phyloP scores from a whole-genome alignment of 805 yeast species.

The Brettanomyces nanus region DNA sequence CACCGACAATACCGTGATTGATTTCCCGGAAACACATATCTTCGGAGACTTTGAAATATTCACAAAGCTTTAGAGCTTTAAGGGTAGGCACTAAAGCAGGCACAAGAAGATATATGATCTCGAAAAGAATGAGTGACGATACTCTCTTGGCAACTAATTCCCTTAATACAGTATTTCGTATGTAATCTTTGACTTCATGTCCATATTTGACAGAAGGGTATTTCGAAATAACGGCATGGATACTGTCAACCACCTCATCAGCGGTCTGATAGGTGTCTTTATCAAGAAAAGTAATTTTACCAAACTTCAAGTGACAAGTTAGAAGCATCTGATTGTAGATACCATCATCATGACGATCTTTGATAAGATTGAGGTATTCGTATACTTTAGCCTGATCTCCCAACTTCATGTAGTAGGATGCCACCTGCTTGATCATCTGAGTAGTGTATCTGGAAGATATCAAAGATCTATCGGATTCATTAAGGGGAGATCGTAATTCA shows the following conservation, averaged over 20 bases:
- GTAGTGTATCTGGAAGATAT: background rate
- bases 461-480: background rate
- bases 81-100: background rate
- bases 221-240: background rate
- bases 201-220: background rate
- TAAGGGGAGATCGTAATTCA: background rate
- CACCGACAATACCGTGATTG: background rate
- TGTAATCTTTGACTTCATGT: background rate
- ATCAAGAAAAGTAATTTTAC: background rate
- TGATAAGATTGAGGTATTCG: background rate
- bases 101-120: background rate
- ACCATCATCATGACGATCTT: background rate
- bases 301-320: background rate
- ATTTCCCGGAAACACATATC: background rate
- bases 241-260: background rate
- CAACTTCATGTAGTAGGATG: background rate
- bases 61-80: background rate
- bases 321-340: background rate
- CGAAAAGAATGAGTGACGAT: background rate
- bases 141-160: background rate
- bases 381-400: background rate
- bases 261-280: background rate
- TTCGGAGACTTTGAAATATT: background rate
- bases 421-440: background rate
- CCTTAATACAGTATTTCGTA: background rate